Evolutionary conservation across 257 asterid genomes (phyloP).

Genomic region (Penstemon newberryi): DNA sequence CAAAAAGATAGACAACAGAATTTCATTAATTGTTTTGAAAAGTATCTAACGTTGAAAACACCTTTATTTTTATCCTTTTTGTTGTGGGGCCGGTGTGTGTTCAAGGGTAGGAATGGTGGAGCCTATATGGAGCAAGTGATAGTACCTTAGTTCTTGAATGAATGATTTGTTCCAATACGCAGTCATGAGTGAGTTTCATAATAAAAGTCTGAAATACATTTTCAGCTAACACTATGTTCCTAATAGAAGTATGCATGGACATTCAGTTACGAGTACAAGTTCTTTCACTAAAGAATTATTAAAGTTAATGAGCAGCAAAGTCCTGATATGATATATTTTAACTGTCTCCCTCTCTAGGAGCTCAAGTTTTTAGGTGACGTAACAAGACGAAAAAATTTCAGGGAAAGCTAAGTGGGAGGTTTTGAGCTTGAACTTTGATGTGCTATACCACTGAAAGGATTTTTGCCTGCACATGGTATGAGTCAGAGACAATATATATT

Average conservation of each 20-base stretch:
- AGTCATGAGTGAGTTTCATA: background rate
- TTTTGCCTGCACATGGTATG: too few relatives aligned
- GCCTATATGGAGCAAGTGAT: conserved; percentile 10
- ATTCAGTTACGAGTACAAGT: background rate
- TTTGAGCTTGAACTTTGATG: too few relatives aligned
- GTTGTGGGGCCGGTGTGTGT: background rate
- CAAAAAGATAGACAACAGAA: conserved; percentile 20
- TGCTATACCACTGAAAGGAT: too few relatives aligned
- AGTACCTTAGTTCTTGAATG: conserved; percentile 2
- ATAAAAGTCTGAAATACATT: background rate
- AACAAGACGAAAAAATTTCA: background rate
- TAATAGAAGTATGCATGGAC: background rate
- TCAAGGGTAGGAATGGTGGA: background rate
- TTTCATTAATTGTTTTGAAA: conserved; percentile 21
- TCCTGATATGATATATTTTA: background rate
- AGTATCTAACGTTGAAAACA: conserved; percentile 2
- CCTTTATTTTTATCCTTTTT: background rate
- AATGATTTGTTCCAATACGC: conserved; percentile 1
- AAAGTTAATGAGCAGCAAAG: background rate
- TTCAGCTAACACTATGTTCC: background rate
- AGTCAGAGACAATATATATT: too few relatives aligned
- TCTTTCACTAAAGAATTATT: background rate
- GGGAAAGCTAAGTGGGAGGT: too few relatives aligned
- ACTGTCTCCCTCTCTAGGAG: background rate
- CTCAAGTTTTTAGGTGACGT: background rate